A percentile compares a stretch with the other conserved stretches of the same genome.
Evolutionary conservation across 305 asterid species (phyloP).

Genomic region (Solanum hybrid): DNA sequence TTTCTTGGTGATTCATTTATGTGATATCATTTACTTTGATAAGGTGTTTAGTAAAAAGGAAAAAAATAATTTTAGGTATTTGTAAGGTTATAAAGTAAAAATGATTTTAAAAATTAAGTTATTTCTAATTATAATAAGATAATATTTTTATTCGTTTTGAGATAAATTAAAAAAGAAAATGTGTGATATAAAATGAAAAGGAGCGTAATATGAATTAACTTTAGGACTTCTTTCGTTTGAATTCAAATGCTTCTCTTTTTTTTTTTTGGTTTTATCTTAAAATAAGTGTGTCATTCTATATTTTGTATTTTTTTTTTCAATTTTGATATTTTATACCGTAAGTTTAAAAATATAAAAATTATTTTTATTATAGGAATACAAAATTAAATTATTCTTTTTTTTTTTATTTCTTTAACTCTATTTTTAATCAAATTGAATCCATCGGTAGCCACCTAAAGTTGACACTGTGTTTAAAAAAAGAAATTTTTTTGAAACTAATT

Average conservation of each 20-base stretch:
- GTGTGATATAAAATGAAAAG: not conserved
- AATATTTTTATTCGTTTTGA: too few species aligned
- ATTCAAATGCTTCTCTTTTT: not conserved
- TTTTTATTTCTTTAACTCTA: not conserved
- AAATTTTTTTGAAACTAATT: too few species aligned
- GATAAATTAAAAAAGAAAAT: not conserved
- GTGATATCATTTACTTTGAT: not conserved
- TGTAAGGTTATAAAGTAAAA: too few species aligned
- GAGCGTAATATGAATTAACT: not conserved
- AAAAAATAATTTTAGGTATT: too few species aligned
- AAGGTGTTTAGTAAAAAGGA: not conserved
- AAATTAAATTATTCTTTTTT: not conserved
- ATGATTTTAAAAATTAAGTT: too few species aligned
- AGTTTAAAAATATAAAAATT: too few species aligned
- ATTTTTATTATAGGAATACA: not conserved
- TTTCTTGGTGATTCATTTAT: not conserved
- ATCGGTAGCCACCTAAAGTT: not conserved
- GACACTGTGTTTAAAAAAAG: too few species aligned
- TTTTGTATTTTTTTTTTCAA: not conserved
- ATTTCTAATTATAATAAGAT: too few species aligned
- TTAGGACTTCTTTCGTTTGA: not conserved
- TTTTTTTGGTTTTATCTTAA: not conserved
- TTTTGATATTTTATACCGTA: not conserved
- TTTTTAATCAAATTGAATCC: not conserved
- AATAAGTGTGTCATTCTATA: not conserved